Conservation (phyloP, 2,329 filamentous ascomycete species). For the Aspergillus sp. region DNA sequence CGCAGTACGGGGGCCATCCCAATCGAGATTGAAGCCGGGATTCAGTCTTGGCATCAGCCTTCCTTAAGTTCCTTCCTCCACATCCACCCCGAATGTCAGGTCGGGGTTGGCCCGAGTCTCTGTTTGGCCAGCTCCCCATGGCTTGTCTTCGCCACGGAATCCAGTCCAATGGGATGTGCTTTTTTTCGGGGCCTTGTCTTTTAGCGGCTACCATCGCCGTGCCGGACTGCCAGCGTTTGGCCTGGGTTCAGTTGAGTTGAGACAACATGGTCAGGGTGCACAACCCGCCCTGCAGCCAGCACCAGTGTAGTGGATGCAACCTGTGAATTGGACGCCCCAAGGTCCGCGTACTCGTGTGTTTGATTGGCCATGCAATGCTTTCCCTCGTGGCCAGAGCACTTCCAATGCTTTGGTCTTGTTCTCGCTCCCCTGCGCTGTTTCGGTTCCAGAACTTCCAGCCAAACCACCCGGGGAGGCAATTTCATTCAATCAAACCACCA, state of each 20-base stretch:
- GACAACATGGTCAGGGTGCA: not conserved
- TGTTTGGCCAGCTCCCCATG: slow-evolving; percentile 21
- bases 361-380: not conserved
- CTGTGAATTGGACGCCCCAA: not conserved
- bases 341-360: not conserved
- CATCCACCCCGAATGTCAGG: slow-evolving; percentile 6
- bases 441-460: too few species aligned
- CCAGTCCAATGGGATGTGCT: not conserved
- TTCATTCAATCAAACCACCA: not conserved
- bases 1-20: not conserved
- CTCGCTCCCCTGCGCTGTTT: not conserved
- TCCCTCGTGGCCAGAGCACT: not conserved
- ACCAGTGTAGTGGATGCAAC: not conserved
- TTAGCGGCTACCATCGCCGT: not conserved
- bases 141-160: not conserved
- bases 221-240: not conserved
- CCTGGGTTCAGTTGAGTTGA: too few species aligned
- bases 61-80: not conserved
- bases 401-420: not conserved
- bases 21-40: not conserved
- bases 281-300: not conserved
- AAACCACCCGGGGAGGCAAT: not conserved
- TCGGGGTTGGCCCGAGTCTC: slow-evolving; percentile 25
- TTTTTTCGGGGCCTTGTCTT: not conserved
- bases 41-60: not conserved